phyloP scores from a whole-genome alignment of 176 grass and related monocot genomes.

The Canna indica region DNA sequence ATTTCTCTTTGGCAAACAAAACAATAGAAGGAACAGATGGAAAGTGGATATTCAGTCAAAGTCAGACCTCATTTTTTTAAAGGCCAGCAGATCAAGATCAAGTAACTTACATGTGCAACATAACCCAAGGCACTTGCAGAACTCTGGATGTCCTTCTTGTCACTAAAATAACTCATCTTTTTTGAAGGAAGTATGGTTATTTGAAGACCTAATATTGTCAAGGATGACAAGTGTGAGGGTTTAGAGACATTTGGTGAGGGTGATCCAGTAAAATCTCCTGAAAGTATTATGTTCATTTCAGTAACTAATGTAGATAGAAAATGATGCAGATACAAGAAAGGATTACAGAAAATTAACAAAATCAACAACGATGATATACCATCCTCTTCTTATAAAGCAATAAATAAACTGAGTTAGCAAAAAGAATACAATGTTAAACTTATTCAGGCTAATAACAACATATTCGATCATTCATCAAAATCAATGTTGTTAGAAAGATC shows the following conservation, averaged over 20 bases:
- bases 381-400: not conserved
- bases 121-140: constrained; percentile 67
- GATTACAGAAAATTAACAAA: not conserved
- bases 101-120: constrained; percentile 65
- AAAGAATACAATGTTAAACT: not conserved
- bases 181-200: constrained; percentile 45
- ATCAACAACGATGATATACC: not conserved
- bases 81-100: not conserved
- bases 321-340: not conserved
- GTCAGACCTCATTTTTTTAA: not conserved
- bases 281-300: not conserved
- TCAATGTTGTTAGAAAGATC: too few species aligned
- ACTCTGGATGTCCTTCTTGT: constrained; percentile 64
- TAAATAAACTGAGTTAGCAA: not conserved
- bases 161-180: constrained; percentile 62
- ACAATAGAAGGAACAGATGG: not conserved
- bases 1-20: not conserved
- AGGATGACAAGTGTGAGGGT: constrained; percentile 29
- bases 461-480: too few species aligned
- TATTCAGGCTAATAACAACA: not conserved
- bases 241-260: constrained; percentile 27
- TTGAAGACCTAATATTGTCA: constrained; percentile 53
- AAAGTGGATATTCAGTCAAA: not conserved
- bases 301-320: not conserved
- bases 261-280: constrained; percentile 37